These are phyloP conservation scores for Solanum sitiens DNA, from an alignment of 257 asterid species.

Conservation along the genomic window DNA sequence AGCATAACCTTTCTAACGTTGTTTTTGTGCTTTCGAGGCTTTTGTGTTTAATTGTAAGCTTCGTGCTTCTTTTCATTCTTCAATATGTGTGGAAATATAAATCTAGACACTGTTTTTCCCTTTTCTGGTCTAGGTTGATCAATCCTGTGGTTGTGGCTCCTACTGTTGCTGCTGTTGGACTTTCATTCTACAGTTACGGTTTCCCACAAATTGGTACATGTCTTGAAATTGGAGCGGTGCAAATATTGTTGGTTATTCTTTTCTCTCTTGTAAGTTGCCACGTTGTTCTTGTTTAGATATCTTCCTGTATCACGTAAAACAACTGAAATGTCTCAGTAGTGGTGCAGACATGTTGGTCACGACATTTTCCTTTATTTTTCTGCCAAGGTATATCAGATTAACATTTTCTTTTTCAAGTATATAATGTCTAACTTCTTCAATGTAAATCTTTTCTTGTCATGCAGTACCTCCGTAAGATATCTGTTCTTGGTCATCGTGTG, in stretches of 20 bases:
- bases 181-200: constrained; percentile 93
- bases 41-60: neutral
- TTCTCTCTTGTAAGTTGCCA: constrained; percentile 79
- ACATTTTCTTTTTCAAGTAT: neutral
- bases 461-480: constrained; percentile 97
- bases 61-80: neutral
- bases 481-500: constrained; percentile 85
- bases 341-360: neutral
- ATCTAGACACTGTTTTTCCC: neutral
- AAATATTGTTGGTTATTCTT: constrained; percentile 64
- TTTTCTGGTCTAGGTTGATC: constrained; percentile 49
- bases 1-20: neutral
- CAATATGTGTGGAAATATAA: neutral
- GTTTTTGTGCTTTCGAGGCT: neutral
- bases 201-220: constrained; percentile 88
- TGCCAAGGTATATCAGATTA: neutral
- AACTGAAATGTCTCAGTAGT: neutral
- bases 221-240: constrained; percentile 85
- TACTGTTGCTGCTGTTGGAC: constrained; percentile 95
- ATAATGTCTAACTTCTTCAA: neutral
- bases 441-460: constrained; percentile 6
- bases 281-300: neutral
- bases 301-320: neutral
- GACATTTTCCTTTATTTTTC: neutral
- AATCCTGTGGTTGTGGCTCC: constrained; percentile 97